Base-by-base conservation (phyloP, 2,329 filamentous ascomycete species). In the Fusarium scirpi region DNA sequence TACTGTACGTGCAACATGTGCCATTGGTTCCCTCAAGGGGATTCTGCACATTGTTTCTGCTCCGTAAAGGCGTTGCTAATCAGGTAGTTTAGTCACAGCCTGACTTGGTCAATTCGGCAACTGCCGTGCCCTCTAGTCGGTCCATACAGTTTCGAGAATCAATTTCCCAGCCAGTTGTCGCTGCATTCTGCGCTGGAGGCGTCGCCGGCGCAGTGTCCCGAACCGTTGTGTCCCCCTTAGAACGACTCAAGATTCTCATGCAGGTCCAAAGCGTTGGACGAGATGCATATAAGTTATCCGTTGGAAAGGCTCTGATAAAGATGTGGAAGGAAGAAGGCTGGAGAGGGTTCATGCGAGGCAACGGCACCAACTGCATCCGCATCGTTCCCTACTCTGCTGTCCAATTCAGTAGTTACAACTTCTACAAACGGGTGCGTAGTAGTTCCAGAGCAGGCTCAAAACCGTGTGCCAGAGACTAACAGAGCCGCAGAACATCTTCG, bases 301-400 rank as follows among this genome's bases (percentile, higher is more conserved):
- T 98, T 62, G 89, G 90, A 74, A 93, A 97, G 82, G 96, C 94
- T 6, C 85, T 99, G 70, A 87, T 84, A 44, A 99, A 99, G 82
- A 99, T 99, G 92, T 97, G 95, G 91, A 90, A 86, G 74, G 96
- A 99, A 79, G 96, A 99, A 82, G 96, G 96, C 58, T 98, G 94
- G 94, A 90, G 90, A 80, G 96, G 96, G 0, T 97, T 98, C 81
- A 97, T 99, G 94, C 90, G 94, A 72, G 96, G 96, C 55, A 99
- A 99, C 79, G 96, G 96, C 69, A 98, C 94, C 66, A 99, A 99
- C 81, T 99, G 96, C 85, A 93, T 99, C 76, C 93, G 96, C 67
- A 99, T 99, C 73, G 94, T 99, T 55, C 96, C 96, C 7, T 99
- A 99, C 81, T 98, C 95, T 52, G 96, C 96, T 13, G 96, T 98